phyloP scores from a whole-genome alignment of 163 green algal genomes.

The Dunaliella salina region DNA sequence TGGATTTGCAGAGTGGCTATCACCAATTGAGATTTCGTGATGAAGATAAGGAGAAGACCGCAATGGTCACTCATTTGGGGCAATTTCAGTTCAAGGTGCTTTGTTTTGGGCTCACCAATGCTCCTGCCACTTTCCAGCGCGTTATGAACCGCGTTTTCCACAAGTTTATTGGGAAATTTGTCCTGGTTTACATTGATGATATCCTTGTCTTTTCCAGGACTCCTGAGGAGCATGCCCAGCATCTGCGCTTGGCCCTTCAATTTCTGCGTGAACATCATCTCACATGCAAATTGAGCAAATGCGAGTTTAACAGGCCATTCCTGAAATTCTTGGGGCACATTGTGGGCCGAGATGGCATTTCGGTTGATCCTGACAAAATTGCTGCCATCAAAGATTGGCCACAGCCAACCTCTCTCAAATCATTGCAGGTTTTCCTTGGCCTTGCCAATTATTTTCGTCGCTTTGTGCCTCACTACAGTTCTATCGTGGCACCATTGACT shows the following conservation, averaged over 20 bases:
- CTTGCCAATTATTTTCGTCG: conserved; percentile 41
- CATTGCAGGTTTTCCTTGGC: conserved; percentile 36
- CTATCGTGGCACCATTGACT: conserved; percentile 15
- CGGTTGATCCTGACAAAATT: conserved; percentile 31
- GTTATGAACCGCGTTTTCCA: conserved; percentile 42
- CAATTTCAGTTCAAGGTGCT: conserved; percentile 62
- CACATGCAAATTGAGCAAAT: conserved; percentile 47
- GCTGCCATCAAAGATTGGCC: conserved; percentile 26
- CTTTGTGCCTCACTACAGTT: conserved; percentile 34
- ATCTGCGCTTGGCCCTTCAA: conserved; percentile 46
- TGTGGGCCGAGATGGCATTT: conserved; percentile 27
- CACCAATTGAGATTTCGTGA: conserved; percentile 51
- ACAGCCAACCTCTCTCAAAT: conserved; percentile 11
- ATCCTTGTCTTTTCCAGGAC: conserved; percentile 56
- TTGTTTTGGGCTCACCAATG: conserved; percentile 65
- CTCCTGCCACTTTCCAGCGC: conserved; percentile 53
- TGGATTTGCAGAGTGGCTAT: conserved; percentile 63
- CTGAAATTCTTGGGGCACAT: conserved; percentile 42
- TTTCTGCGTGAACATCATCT: conserved; percentile 40
- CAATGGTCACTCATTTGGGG: conserved; percentile 57
- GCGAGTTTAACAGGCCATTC: conserved; percentile 30
- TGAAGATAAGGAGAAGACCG: conserved; percentile 57
- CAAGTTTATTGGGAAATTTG: conserved; percentile 37
- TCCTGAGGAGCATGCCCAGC: conserved; percentile 45
- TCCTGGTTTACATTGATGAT: conserved; percentile 68